phyloP scores from a whole-genome alignment of 805 yeast species.

The Metschnikowia vanudenii region DNA sequence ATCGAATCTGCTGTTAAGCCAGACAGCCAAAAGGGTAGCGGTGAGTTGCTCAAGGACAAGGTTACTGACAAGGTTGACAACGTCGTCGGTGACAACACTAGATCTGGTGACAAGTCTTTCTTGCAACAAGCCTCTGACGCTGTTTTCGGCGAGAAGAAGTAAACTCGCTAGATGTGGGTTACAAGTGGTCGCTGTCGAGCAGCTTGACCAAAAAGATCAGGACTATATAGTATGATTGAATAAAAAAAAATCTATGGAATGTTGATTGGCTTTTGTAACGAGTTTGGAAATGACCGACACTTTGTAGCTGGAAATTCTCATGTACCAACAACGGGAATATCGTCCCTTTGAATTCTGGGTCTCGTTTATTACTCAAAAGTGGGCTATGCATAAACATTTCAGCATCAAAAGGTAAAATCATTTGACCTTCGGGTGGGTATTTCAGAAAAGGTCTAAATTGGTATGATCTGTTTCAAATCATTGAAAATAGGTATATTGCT shows the following conservation, averaged over 20 bases:
- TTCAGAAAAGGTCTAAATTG: too few species aligned
- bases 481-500: too few species aligned
- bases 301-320: too few species aligned
- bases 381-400: too few species aligned
- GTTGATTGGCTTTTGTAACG: too few species aligned
- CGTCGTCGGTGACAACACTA: slow-evolving; percentile 36
- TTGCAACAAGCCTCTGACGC: slow-evolving; percentile 46
- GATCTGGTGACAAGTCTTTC: slow-evolving; percentile 37
- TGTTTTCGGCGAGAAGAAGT: slow-evolving; percentile 39
- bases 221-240: slow-evolving; percentile 1
- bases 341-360: too few species aligned
- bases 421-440: too few species aligned
- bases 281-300: too few species aligned
- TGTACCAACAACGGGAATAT: too few species aligned
- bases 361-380: too few species aligned
- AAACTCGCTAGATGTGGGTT: background rate
- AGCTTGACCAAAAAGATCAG: background rate
- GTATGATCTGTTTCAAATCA: too few species aligned
- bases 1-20: slow-evolving; percentile 39
- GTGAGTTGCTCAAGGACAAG: slow-evolving; percentile 38
- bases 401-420: too few species aligned
- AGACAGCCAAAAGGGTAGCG: slow-evolving; percentile 40
- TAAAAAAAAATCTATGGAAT: background rate
- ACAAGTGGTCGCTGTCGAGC: slow-evolving; percentile 2
- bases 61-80: slow-evolving; percentile 38